phyloP scores from a whole-genome alignment of 192 early-diverging fungal species.

The Jimgerdemannia flammicorona region DNA sequence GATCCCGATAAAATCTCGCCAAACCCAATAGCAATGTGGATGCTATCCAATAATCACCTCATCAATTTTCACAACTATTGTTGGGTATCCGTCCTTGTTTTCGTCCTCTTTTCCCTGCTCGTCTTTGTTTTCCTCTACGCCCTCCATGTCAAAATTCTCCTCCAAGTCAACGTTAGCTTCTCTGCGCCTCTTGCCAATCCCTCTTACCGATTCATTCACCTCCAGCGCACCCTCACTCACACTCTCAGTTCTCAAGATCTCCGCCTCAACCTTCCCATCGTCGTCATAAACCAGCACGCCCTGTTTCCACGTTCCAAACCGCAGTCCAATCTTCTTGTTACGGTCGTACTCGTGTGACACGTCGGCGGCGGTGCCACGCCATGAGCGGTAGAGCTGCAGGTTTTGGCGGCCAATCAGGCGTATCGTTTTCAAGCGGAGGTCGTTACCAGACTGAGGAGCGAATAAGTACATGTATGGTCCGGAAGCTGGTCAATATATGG shows the following conservation, averaged over 20 bases:
- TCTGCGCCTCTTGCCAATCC: no score
- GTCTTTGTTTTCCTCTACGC: no score
- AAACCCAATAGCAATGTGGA: no score
- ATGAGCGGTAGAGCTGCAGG: conserved; percentile 79
- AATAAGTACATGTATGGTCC: not conserved
- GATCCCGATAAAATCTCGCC: no score
- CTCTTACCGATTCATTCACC: no score
- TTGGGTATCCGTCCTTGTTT: no score
- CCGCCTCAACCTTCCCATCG: conserved; percentile 66
- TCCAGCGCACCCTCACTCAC: no score
- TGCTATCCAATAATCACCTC: no score
- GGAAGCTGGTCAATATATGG: not conserved
- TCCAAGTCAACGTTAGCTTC: no score
- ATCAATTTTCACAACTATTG: no score
- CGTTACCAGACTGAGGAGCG: conserved; percentile 54
- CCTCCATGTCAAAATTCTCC: no score
- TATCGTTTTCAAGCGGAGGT: conserved; percentile 82
- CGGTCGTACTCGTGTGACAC: conserved; percentile 70
- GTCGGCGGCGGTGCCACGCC: conserved; percentile 71
- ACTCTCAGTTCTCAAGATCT: conserved; percentile 17
- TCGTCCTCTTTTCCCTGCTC: no score
- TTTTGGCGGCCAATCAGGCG: conserved; percentile 84
- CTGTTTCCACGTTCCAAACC: conserved; percentile 73
- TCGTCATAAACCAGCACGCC: conserved; percentile 82
- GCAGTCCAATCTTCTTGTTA: conserved; percentile 78